phyloP scores from a whole-genome alignment of 805 yeast genomes.

The Candida coleopterorum region DNA sequence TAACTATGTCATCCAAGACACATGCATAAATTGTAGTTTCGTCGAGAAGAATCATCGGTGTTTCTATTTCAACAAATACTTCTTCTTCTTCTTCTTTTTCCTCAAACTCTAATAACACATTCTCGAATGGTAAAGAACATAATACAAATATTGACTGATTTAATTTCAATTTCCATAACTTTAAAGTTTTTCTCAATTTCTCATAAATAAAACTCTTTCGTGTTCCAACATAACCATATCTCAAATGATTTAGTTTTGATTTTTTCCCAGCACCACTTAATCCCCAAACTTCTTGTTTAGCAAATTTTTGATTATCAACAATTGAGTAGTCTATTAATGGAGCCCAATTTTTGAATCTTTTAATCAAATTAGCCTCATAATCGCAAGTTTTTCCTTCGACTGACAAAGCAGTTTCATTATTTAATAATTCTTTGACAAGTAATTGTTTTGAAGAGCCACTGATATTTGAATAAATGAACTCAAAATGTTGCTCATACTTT shows the following conservation, averaged over 20 bases:
- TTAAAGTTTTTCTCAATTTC: conserved; percentile 25
- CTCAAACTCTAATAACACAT: conserved; percentile 30
- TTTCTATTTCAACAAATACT: conserved; percentile 23
- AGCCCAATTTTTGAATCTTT: conserved; percentile 43
- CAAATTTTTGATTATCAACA: conserved; percentile 18
- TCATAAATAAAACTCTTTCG: conserved; percentile 23
- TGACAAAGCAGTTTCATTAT: neutral
- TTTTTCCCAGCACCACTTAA: conserved; percentile 33
- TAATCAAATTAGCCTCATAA: conserved; percentile 19
- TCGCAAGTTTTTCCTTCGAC: conserved; percentile 9
- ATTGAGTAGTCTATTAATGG: conserved; percentile 41
- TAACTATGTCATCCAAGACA: neutral
- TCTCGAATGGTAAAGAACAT: conserved; percentile 35
- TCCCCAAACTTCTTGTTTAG: conserved; percentile 41
- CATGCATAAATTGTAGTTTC: conserved; percentile 15
- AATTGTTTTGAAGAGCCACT: conserved; percentile 35
- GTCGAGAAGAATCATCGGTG: conserved; percentile 12
- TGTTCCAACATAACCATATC: conserved; percentile 27
- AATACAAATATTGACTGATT: conserved; percentile 21
- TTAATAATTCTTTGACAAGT: conserved; percentile 18
- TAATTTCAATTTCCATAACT: conserved; percentile 14
- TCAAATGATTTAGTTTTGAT: conserved; percentile 27
- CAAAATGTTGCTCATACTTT: conserved; percentile 13
- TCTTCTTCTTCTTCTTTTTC: conserved; percentile 12
- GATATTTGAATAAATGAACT: conserved; percentile 37